Base-by-base conservation (phyloP, 805 yeast genomes). In the Teunomyces gatunensis region DNA sequence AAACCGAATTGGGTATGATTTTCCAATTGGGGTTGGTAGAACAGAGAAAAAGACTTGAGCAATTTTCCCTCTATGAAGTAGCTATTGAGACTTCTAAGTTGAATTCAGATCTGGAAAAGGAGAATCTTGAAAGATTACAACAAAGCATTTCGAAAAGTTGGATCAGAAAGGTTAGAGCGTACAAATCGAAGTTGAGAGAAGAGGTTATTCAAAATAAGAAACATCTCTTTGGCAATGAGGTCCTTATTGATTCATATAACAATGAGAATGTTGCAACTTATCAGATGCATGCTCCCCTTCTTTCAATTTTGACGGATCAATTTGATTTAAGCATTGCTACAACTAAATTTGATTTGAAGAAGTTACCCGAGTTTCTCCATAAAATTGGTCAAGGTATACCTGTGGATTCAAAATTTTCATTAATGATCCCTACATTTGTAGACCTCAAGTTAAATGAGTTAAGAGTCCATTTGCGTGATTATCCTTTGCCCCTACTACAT, bases 321-420 rank as follows among this genome's bases (percentile, higher is more conserved):
- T 47, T 71, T 6, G 54, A 59, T 35, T 52, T 71, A 33, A 46
- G 51, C 6, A 3, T 71, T 4, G 42, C 59, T 1, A 44, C 59
- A 3, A 65, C 77, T 0, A 47, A 57, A 15, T 72, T 73, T 46
- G 54, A 52, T 20, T 40, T 61, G 23, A 39, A 47, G 2, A 68
- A 78, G 6, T 67, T 87, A 27, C 78, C 86, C 1, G 65, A 80
- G n/a, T 91, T 81, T 59, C 60, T 91, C 23, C 64, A 84, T 58
- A 77, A 81, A 4, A 71, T 86, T 6, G 98, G 97, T 1, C 90
- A 89, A 60, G 95, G 94, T 0, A 78, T 85, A 10, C 97, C 98
- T 0, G 58, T 60, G 45, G 88, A 85, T 48, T 80, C 89, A 0
- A 59, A 73, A 44, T 91, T 81, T 61, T 81, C 92, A 0, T 71